Conservation (phyloP, 1,284 basidiomycete genomes). For the Tilletiopsis washingtonensis region DNA sequence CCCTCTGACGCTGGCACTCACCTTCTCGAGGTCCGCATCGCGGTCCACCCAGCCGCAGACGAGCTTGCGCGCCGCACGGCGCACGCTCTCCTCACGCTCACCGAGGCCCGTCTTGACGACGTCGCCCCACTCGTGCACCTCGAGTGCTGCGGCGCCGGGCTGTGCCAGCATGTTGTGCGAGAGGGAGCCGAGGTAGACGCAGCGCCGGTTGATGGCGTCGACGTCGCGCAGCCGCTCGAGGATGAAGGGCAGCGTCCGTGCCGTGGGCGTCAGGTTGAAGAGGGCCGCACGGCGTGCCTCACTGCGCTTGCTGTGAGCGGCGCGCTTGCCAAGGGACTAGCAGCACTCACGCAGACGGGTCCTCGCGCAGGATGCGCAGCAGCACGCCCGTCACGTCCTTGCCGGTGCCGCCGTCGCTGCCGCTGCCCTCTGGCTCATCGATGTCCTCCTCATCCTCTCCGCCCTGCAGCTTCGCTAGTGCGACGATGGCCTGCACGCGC, state of each 20-base stretch:
- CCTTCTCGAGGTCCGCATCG: conserved; percentile 21
- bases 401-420: conserved; percentile 61
- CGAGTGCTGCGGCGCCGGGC: background rate
- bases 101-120: conserved; percentile 62
- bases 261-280: conserved; percentile 66
- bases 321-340: background rate
- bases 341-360: conserved; percentile 47
- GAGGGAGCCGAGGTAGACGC: conserved; percentile 61
- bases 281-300: conserved; percentile 85
- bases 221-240: conserved; percentile 76
- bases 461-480: conserved; percentile 72
- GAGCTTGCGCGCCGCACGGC: conserved; percentile 64
- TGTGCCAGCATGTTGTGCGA: conserved; percentile 3
- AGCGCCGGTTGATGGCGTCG: conserved; percentile 71
- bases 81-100: conserved; percentile 76
- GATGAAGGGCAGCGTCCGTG: conserved; percentile 57
- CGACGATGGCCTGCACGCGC: conserved; percentile 74
- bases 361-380: conserved; percentile 65
- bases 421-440: conserved; percentile 56
- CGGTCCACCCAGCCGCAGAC: conserved; percentile 36
- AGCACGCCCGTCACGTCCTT: conserved; percentile 54
- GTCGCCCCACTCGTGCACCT: conserved; percentile 8
- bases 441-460: conserved; percentile 48
- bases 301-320: conserved; percentile 50
- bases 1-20: background rate